Evolutionary conservation across 352 stramenopile species (phyloP).

Genomic region (Peronosclerospora sorghi): DNA sequence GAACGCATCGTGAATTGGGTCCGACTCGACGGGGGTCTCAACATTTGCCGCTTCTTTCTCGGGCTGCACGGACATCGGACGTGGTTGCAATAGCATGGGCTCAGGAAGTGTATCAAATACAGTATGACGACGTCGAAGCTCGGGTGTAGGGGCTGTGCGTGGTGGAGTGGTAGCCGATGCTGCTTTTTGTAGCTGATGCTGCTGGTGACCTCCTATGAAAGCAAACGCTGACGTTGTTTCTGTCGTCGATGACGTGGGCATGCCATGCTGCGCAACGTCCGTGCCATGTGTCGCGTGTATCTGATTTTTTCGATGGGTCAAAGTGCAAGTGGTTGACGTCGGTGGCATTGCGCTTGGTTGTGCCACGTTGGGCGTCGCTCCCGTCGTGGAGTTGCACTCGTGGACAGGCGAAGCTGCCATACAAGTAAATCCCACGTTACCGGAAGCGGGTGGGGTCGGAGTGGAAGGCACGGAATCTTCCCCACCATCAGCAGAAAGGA

Average conservation of each 20-base stretch:
- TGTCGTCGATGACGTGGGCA: conserved; percentile 10
- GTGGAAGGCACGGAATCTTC: conserved; percentile 8
- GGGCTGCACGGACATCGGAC: conserved; percentile 3
- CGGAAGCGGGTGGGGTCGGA: background rate
- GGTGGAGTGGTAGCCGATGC: conserved; percentile 3
- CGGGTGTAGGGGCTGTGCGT: conserved; percentile 7
- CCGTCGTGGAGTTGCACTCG: no score
- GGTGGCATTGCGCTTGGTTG: no score
- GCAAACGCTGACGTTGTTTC: conserved; percentile 33
- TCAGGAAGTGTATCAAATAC: conserved; percentile 52
- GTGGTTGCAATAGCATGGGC: conserved; percentile 24
- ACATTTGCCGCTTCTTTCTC: conserved; percentile 23
- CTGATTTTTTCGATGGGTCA: no score
- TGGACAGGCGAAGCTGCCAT: conserved; percentile 4
- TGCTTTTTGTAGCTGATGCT: conserved; percentile 6
- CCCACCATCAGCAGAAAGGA: conserved; percentile 19
- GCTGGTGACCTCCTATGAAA: conserved; percentile 24
- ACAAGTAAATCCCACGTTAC: conserved; percentile 16
- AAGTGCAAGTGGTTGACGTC: no score
- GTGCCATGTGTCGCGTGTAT: no score
- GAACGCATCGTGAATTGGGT: conserved; percentile 77
- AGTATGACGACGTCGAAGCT: conserved; percentile 20
- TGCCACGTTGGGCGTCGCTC: no score
- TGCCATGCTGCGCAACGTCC: background rate
- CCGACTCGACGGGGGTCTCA: conserved; percentile 20